Evolutionary conservation across 176 grass and related monocot species (phyloP).

Genomic region (Oryza meyeriana): DNA sequence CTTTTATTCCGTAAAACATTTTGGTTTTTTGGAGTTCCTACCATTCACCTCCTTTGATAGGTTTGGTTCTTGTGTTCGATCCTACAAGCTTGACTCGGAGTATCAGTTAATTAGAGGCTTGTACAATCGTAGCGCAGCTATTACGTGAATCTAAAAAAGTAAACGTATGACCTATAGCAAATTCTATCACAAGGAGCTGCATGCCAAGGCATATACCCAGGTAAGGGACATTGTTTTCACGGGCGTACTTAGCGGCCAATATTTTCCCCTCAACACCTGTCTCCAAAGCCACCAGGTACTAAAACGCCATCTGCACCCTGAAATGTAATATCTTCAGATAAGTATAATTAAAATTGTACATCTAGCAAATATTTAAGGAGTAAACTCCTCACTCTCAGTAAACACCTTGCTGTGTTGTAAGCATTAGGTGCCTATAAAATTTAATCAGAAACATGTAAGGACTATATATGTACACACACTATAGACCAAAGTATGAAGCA

Average conservation of each 20-base stretch:
- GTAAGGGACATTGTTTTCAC: constrained; percentile 58
- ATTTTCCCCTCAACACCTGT: constrained; percentile 52
- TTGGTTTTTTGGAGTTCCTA: too few relatives aligned
- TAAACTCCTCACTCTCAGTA: constrained; percentile 49
- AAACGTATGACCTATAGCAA: too few relatives aligned
- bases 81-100: too few relatives aligned
- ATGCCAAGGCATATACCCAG: constrained; percentile 65
- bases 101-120: too few relatives aligned
- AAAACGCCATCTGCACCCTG: constrained; percentile 64
- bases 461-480: not conserved
- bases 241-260: constrained; percentile 42
- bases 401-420: constrained; percentile 54
- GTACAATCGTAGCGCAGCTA: too few relatives aligned
- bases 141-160: too few relatives aligned
- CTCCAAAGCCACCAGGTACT: constrained; percentile 59
- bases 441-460: not conserved
- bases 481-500: too few relatives aligned
- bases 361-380: not conserved
- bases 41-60: too few relatives aligned
- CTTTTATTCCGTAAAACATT: too few relatives aligned
- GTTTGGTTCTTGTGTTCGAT: too few relatives aligned
- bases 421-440: constrained; percentile 55
- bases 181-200: constrained; percentile 54
- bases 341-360: not conserved
- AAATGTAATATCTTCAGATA: not conserved